Conservation (phyloP, 179 eudicot species). For the Spergularia azorica region DNA sequence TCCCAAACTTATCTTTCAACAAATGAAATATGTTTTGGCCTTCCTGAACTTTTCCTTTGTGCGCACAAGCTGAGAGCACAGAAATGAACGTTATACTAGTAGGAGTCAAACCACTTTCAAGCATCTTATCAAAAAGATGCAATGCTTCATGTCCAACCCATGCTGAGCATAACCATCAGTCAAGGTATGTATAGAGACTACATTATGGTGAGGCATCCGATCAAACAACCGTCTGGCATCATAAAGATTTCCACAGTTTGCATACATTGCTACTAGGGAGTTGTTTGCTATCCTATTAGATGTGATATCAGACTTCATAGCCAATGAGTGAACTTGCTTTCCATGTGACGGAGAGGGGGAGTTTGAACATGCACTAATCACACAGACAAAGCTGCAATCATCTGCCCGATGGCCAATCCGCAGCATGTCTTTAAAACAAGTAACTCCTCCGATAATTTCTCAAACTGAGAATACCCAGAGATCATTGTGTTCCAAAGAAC, state of each 20-base stretch:
- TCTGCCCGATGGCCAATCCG: slow-evolving; percentile 63
- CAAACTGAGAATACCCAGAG: slow-evolving; percentile 67
- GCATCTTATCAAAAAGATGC: slow-evolving; percentile 62
- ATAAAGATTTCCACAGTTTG: slow-evolving; percentile 74
- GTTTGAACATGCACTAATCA: slow-evolving; percentile 70
- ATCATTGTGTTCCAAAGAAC: slow-evolving; percentile 92
- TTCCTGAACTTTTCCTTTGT: slow-evolving; percentile 74
- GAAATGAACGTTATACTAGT: slow-evolving; percentile 65
- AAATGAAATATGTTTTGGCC: slow-evolving; percentile 56
- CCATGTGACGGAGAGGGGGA: slow-evolving; percentile 74
- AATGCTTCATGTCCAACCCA: slow-evolving; percentile 62
- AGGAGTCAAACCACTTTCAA: slow-evolving; percentile 47
- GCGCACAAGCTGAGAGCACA: slow-evolving; percentile 80
- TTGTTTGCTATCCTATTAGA: slow-evolving; percentile 67
- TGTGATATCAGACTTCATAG: slow-evolving; percentile 68
- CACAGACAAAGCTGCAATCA: slow-evolving; percentile 84
- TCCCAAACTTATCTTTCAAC: slow-evolving; percentile 53
- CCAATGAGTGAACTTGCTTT: slow-evolving; percentile 71
- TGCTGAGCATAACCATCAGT: slow-evolving; percentile 87
- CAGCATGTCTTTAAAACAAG: slow-evolving; percentile 62
- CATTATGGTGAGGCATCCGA: slow-evolving; percentile 72
- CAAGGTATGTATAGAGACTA: slow-evolving; percentile 68
- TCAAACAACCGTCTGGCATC: slow-evolving; percentile 80
- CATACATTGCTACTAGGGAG: slow-evolving; percentile 77
- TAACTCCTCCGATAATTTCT: slow-evolving; percentile 59